These are phyloP conservation scores for Coemansia javaensis DNA, from an alignment of 192 early-diverging fungal species.

Conservation along the genomic window DNA sequence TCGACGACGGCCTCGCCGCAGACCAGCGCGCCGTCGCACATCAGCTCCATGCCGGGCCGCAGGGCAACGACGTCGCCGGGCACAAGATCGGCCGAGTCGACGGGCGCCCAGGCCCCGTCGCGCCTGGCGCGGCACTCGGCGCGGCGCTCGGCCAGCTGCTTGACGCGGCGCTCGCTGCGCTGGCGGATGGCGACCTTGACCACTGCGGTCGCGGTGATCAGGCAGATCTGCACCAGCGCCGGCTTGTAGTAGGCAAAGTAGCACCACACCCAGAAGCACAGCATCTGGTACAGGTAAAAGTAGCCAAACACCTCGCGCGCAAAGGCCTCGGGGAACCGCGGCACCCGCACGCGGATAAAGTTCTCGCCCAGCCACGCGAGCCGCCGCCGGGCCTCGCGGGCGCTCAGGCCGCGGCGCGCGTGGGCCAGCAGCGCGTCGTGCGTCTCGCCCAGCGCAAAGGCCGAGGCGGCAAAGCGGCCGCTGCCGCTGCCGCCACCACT, in stretches of 20 bases:
- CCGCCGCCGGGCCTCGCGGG: slow-evolving; percentile 52
- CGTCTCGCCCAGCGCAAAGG: slow-evolving; percentile 58
- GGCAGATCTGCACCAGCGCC: slow-evolving; percentile 55
- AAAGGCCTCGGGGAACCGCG: slow-evolving; percentile 48
- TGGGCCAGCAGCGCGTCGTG: slow-evolving; percentile 47
- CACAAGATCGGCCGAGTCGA: slow-evolving; percentile 56
- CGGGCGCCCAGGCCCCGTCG: slow-evolving; percentile 55
- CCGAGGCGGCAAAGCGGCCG: no score
- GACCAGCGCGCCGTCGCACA: slow-evolving; percentile 67
- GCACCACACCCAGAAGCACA: slow-evolving; percentile 67
- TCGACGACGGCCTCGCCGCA: slow-evolving; percentile 68
- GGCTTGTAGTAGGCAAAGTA: slow-evolving; percentile 63
- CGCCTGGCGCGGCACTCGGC: slow-evolving; percentile 52
- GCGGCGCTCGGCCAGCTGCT: slow-evolving; percentile 55
- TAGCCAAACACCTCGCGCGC: slow-evolving; percentile 56
- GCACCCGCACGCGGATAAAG: slow-evolving; percentile 54
- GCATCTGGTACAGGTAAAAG: slow-evolving; percentile 62
- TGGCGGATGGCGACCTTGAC: slow-evolving; percentile 56
- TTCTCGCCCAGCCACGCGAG: slow-evolving; percentile 62
- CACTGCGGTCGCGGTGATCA: slow-evolving; percentile 55
- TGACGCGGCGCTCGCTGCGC: slow-evolving; percentile 54
- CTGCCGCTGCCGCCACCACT: no score
- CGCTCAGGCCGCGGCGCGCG: slow-evolving; percentile 51
- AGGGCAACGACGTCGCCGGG: slow-evolving; percentile 65
- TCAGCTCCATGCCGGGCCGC: slow-evolving; percentile 44